phyloP scores from a whole-genome alignment of 768 basidiomycete genomes.

The Trametes sanguinea region DNA sequence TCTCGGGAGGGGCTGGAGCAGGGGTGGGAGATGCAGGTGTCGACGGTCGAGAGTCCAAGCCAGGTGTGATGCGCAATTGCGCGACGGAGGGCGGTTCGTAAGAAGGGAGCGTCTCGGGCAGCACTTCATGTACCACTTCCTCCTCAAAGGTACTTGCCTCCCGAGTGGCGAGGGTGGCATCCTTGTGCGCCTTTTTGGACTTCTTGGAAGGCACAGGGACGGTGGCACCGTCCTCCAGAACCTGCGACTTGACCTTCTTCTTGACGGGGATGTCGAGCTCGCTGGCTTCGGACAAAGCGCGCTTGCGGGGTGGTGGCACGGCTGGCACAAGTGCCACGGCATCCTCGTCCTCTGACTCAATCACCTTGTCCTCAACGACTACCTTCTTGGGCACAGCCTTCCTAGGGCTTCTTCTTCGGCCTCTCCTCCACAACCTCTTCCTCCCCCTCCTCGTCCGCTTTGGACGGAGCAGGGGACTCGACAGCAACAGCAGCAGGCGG shows the following conservation, averaged over 20 bases:
- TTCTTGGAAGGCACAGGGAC: conserved; percentile 25
- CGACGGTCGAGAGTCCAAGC: conserved; percentile 49
- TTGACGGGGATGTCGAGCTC: conserved; percentile 43
- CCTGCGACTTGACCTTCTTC: conserved; percentile 41
- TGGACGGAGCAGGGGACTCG: conserved; percentile 26
- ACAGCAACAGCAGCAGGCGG: neutral
- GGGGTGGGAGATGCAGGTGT: conserved; percentile 50
- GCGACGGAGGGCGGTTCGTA: conserved; percentile 53
- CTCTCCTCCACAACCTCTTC: conserved; percentile 24
- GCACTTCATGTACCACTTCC: conserved; percentile 50
- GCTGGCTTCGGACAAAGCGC: conserved; percentile 32
- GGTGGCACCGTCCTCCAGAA: conserved; percentile 18
- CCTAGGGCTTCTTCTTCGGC: conserved; percentile 34
- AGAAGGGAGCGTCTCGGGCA: conserved; percentile 50
- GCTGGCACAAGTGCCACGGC: conserved; percentile 25
- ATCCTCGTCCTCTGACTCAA: conserved; percentile 63
- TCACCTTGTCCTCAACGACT: conserved; percentile 37
- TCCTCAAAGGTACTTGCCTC: conserved; percentile 14
- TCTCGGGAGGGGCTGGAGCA: conserved; percentile 31
- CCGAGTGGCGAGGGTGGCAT: conserved; percentile 28
- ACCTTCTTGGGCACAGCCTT: conserved; percentile 23
- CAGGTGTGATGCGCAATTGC: conserved; percentile 50
- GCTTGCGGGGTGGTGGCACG: conserved; percentile 28
- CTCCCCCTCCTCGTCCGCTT: conserved; percentile 18
- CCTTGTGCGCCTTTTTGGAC: conserved; percentile 43